Percentiles rank a stretch among this genome's conserved stretches.
These are phyloP conservation scores for Thalassiosira hispida DNA, from an alignment of 352 stramenopile genomes.

Conservation along the genomic window DNA sequence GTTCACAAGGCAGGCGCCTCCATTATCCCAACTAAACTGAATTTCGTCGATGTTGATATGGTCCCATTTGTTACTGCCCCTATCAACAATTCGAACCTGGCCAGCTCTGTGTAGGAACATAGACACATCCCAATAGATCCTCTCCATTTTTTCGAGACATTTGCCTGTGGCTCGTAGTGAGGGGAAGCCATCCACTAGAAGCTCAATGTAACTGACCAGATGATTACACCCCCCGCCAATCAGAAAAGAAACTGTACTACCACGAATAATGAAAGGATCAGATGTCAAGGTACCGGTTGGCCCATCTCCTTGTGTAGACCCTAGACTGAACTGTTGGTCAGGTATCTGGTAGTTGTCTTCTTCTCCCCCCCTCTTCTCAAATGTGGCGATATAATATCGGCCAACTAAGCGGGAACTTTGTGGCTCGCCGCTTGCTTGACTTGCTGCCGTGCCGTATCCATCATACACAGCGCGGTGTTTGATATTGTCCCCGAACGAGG, in stretches of 20 bases:
- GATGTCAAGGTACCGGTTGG: conserved; percentile 92
- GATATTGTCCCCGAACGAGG: conserved; percentile 94
- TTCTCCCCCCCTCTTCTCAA: conserved; percentile 87
- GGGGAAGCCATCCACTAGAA: conserved; percentile 92
- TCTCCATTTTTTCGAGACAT: conserved; percentile 91
- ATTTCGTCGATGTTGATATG: conserved; percentile 98
- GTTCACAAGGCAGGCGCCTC: conserved; percentile 36
- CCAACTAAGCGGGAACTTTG: conserved; percentile 82
- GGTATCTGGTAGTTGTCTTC: conserved; percentile 85
- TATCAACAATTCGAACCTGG: conserved; percentile 94
- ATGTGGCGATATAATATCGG: conserved; percentile 95
- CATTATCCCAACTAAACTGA: conserved; percentile 90
- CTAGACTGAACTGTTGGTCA: conserved; percentile 74
- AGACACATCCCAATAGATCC: conserved; percentile 89
- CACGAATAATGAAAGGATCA: conserved; percentile 91
- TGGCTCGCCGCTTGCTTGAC: conserved; percentile 66
- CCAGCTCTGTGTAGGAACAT: conserved; percentile 87
- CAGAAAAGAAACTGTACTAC: conserved; percentile 91
- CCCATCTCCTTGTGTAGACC: conserved; percentile 89
- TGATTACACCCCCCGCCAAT: conserved; percentile 94
- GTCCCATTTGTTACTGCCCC: conserved; percentile 88
- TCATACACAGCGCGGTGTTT: conserved; percentile 87
- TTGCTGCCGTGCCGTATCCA: conserved; percentile 42
- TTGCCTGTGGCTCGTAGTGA: conserved; percentile 89
- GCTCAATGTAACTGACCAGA: conserved; percentile 90